These are phyloP conservation scores for Xenosphaeropsis pyriputrescens DNA, from an alignment of 2,329 filamentous ascomycete species.

Conservation along the genomic window DNA sequence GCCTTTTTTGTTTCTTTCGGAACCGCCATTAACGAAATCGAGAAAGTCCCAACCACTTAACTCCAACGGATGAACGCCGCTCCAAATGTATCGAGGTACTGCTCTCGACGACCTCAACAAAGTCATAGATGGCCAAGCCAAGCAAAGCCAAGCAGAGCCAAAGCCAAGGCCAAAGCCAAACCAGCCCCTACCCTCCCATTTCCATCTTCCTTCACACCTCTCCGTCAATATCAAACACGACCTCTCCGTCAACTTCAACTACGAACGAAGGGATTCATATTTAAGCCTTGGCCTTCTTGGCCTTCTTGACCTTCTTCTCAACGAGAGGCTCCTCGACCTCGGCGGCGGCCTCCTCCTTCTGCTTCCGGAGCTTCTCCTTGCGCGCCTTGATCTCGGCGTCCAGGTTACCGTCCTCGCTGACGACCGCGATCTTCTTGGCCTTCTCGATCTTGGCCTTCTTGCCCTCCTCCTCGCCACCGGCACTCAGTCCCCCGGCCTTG, in stretches of 20 bases:
- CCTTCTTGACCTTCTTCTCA: slow-evolving; percentile 10
- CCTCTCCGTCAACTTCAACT: too few species aligned
- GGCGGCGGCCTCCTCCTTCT: slow-evolving; percentile 18
- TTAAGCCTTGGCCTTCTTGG: slow-evolving; percentile 11
- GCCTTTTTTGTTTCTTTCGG: too few species aligned
- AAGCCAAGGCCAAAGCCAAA: too few species aligned
- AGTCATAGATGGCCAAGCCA: too few species aligned
- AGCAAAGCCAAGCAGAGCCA: too few species aligned
- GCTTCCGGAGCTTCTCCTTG: slow-evolving; percentile 20
- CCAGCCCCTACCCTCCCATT: too few species aligned
- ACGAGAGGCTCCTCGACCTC: slow-evolving; percentile 12
- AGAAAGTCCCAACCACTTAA: too few species aligned
- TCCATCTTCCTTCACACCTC: too few species aligned
- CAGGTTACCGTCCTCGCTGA: slow-evolving; percentile 19
- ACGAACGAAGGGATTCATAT: neutral
- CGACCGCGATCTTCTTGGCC: slow-evolving; percentile 15
- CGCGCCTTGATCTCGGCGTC: slow-evolving; percentile 19
- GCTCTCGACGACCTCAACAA: too few species aligned
- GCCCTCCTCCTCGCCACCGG: slow-evolving; percentile 16
- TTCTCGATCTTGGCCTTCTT: slow-evolving; percentile 17
- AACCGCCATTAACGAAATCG: too few species aligned
- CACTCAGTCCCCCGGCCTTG: slow-evolving; percentile 17
- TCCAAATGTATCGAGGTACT: too few species aligned
- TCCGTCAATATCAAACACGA: neutral
- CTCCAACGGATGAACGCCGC: too few species aligned